Conservation (phyloP, 108 stramenopile genomes). For the Phaeodactylum tricornutum region DNA sequence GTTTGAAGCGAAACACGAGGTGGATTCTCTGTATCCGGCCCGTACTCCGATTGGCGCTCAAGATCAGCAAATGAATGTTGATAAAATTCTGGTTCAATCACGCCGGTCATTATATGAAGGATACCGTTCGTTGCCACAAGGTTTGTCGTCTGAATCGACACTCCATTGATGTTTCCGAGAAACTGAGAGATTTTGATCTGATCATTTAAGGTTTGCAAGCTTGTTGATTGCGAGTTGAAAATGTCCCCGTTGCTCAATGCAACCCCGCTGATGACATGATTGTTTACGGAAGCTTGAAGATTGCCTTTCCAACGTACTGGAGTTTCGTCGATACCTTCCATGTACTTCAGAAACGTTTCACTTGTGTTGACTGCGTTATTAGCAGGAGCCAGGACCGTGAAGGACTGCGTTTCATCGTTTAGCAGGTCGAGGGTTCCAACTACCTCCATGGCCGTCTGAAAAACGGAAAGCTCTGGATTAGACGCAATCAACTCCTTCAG, state of each 20-base stretch:
- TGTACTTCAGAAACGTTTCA: constrained; percentile 2
- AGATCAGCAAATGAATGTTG: not conserved
- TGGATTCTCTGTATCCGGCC: not conserved
- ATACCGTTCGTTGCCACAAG: constrained; percentile 3
- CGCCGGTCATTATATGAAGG: constrained; percentile 4
- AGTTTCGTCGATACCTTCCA: not conserved
- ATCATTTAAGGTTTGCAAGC: constrained; percentile 1
- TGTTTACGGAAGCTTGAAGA: not conserved
- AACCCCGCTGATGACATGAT: not conserved
- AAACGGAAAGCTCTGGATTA: constrained; percentile 2
- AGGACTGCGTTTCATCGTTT: constrained; percentile 1
- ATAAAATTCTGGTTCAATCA: constrained; percentile 4
- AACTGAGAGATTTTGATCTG: not conserved
- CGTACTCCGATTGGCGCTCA: constrained; percentile 4
- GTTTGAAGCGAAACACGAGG: not conserved
- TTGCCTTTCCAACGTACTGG: constrained; percentile 4
- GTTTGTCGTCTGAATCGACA: constrained; percentile 3
- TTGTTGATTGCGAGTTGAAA: not conserved
- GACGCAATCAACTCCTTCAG: not conserved
- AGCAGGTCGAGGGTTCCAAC: constrained; percentile 1
- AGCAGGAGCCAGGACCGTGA: constrained; percentile 11
- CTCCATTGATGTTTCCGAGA: not conserved
- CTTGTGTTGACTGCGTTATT: constrained; percentile 2
- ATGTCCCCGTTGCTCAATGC: constrained; percentile 2
- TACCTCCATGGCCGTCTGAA: not conserved